Base-by-base conservation (phyloP, 1,139 yeast species). In the Taiozyma sp. region DNA sequence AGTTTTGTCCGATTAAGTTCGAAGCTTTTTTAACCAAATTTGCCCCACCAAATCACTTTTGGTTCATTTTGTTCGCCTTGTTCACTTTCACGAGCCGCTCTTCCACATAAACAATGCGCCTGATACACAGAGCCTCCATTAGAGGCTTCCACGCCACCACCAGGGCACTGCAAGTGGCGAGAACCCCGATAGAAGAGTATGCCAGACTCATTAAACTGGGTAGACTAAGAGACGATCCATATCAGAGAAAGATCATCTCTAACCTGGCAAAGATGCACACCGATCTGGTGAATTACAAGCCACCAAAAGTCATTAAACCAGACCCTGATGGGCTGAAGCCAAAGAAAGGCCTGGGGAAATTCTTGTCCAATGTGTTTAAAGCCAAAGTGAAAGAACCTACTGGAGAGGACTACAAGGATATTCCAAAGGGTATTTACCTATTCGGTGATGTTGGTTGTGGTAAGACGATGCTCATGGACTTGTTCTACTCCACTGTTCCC, bases 361-460 rank as follows among this genome's bases (percentile, higher is more conserved):
- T 74, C 9, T 62, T 79, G 24, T 64, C 71, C 1, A 57, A 53
- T 22, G 44, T 65, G 9, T 52, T 50, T 45, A 51, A 45, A 37
- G 49, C 47, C 46, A 54, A 50, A 47, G 53, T 51, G 45, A 53
- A 46, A 41, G 49, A 49, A 10, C 46, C 47, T 16, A 44, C 50
- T 2, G 47, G 45, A 11, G 43, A 43, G 5, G 53, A 60, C 29
- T 63, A 65, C 34, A 61, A 65, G 1, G 63, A 62, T 10, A 73
- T 79, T 37, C 95, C 90, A 4, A 74, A 79, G 59, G 99, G 99
- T 2, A 85, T 93, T 16, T 93, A 93, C 65, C 74, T 93, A 29
- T 93, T 88, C 67, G 99, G 99, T 21, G 99, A 93, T 67, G 99
- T 93, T 44, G 99, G 99, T 4, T 90, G 98, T 69, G 99, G 99